These are phyloP conservation scores for Hyaloscypha variabilis DNA, from an alignment of 495 filamentous ascomycete genomes.

Conservation along the genomic window DNA sequence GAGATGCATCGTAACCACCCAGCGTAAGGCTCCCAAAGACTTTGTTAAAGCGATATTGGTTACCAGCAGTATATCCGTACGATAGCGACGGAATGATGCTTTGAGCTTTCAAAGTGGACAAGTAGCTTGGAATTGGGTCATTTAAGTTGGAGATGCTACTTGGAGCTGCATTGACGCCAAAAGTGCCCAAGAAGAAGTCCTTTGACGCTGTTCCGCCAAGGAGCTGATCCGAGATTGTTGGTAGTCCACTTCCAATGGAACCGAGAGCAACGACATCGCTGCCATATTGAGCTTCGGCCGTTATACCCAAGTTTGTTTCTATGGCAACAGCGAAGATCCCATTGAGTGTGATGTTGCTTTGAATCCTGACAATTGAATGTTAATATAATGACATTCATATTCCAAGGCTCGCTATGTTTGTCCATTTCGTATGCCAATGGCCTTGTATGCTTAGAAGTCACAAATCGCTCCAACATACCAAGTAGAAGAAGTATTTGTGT, in stretches of 20 bases:
- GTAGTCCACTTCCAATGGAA: conserved; percentile 36
- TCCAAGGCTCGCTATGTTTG: too few species aligned
- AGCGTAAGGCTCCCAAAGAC: conserved; percentile 54
- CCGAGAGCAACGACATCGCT: conserved; percentile 55
- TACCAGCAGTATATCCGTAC: conserved; percentile 60
- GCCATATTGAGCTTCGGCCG: conserved; percentile 44
- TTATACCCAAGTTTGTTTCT: conserved; percentile 44
- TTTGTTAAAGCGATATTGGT: conserved; percentile 48
- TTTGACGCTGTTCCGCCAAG: conserved; percentile 46
- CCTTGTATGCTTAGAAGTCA: too few species aligned
- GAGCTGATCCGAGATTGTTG: conserved; percentile 46
- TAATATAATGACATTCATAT: too few species aligned
- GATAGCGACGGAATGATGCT: conserved; percentile 53
- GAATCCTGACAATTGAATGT: too few species aligned
- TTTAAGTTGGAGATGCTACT: conserved; percentile 48
- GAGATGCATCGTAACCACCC: conserved; percentile 56
- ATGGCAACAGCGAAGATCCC: too few species aligned
- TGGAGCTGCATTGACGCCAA: conserved; percentile 54
- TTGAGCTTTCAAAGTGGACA: conserved; percentile 49
- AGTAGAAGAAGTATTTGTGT: conserved; percentile 12
- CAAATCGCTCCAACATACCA: conserved; percentile 18
- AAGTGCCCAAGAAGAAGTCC: conserved; percentile 37
- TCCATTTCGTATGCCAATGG: too few species aligned
- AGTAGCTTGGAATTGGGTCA: conserved; percentile 45
- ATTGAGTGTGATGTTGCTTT: too few species aligned